Evolutionary conservation across 345 rosid species (phyloP).

Genomic region (Acer campestre): DNA sequence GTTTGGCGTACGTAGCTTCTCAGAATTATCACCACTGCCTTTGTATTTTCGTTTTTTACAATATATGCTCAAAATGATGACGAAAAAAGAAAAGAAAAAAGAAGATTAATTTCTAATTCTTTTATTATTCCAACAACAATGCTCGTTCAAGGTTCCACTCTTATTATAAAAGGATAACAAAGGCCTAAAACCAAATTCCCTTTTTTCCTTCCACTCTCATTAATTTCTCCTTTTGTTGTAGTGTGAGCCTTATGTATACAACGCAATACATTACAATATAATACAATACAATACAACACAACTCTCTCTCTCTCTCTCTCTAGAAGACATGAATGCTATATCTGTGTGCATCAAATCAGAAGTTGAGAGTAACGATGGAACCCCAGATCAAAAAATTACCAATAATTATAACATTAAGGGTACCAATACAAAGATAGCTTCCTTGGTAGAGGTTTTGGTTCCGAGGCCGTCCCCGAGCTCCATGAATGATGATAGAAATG

Average conservation of each 20-base stretch:
- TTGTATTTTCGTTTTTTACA: background rate
- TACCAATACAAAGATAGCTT: no score
- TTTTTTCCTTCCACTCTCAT: conserved; percentile 7
- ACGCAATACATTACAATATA: no score
- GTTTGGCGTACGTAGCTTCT: background rate
- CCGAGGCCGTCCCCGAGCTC: conserved; percentile 26
- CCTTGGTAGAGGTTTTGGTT: conserved; percentile 26
- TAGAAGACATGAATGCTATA: conserved; percentile 2
- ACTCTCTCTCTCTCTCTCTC: no score
- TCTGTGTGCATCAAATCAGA: conserved; percentile 23
- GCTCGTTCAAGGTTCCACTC: background rate
- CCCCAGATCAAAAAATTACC: background rate
- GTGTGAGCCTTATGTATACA: background rate
- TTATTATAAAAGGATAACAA: background rate
- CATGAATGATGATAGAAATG: conserved; percentile 11
- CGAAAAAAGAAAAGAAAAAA: background rate
- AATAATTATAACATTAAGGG: background rate
- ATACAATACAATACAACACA: no score
- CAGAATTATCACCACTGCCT: background rate
- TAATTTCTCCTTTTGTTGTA: background rate
- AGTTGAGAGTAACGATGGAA: conserved; percentile 12
- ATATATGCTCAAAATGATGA: background rate
- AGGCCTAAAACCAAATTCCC: conserved; percentile 2
- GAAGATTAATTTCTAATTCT: background rate
- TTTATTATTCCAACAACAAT: conserved; percentile 23